Conservation (phyloP, 2,329 filamentous ascomycete genomes). For the Stagonosporopsis vannaccii region DNA sequence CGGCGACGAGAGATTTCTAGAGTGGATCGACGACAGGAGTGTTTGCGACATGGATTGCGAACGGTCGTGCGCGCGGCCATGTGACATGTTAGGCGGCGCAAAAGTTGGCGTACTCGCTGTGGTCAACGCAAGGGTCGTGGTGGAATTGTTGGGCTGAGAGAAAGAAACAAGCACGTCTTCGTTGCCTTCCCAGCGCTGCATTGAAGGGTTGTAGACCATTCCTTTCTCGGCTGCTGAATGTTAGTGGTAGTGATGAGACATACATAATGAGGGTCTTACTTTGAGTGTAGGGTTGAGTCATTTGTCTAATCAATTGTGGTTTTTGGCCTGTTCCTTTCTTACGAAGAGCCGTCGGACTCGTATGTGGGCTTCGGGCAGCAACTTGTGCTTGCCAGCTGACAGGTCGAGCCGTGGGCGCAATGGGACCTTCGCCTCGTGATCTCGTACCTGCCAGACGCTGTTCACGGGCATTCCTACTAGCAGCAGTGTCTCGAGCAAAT, state of each 20-base stretch:
- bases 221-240: conserved; percentile 76
- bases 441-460: conserved; percentile 60
- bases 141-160: conserved; percentile 60
- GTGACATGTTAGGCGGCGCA: conserved; percentile 41
- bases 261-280: conserved; percentile 62
- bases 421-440: conserved; percentile 56
- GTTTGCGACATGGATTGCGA: conserved; percentile 54
- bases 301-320: conserved; percentile 87
- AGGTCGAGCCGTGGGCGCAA: conserved; percentile 55
- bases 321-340: conserved; percentile 67
- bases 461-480: conserved; percentile 70
- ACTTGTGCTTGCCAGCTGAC: conserved; percentile 68
- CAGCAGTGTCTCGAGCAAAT: conserved; percentile 72
- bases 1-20: conserved; percentile 46
- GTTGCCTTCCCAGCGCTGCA: conserved; percentile 94
- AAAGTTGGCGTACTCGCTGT: conserved; percentile 51
- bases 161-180: conserved; percentile 85
- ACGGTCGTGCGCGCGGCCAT: conserved; percentile 42
- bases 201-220: conserved; percentile 92
- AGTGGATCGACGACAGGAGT: conserved; percentile 41
- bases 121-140: conserved; percentile 50
- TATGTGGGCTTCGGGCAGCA: conserved; percentile 58
- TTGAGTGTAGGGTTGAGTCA: conserved; percentile 79
- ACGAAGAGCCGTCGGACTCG: conserved; percentile 58
- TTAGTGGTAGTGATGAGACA: conserved; percentile 18